phyloP scores from a whole-genome alignment of 208 protist species.

The Blastocrithidia nonstop region DNA sequence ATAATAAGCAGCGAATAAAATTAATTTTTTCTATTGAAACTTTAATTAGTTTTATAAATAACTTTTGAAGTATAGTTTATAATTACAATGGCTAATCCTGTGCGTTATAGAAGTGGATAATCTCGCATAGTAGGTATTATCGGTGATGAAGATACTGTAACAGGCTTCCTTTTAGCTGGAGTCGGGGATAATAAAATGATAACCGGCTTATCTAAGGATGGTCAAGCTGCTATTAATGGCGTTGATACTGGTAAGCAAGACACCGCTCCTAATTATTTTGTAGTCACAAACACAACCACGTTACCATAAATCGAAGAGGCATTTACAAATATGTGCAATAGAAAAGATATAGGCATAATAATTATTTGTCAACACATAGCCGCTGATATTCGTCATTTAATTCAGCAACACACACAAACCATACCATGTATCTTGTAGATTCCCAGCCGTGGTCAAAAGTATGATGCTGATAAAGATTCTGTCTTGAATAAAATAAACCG shows the following conservation, averaged over 20 bases:
- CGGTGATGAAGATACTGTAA: slow-evolving; percentile 93
- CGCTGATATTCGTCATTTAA: slow-evolving; percentile 88
- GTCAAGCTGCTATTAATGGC: slow-evolving; percentile 2
- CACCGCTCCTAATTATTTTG: slow-evolving; percentile 77
- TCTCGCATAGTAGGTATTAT: slow-evolving; percentile 77
- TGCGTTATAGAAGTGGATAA: slow-evolving; percentile 62
- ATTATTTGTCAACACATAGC: slow-evolving; percentile 95
- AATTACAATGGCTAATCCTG: too few relatives aligned
- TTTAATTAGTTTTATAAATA: not conserved
- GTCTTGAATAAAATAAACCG: slow-evolving; percentile 85
- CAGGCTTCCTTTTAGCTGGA: slow-evolving; percentile 93
- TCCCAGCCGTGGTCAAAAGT: slow-evolving; percentile 91
- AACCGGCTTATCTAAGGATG: slow-evolving; percentile 11
- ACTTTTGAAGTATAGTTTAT: not conserved
- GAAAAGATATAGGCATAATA: slow-evolving; percentile 88
- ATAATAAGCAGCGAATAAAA: slow-evolving; percentile 1
- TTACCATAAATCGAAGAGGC: slow-evolving; percentile 85
- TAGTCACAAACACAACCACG: slow-evolving; percentile 82
- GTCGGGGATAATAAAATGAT: slow-evolving; percentile 83
- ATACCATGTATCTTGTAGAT: slow-evolving; percentile 94
- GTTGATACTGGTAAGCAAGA: slow-evolving; percentile 3
- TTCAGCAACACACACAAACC: slow-evolving; percentile 81
- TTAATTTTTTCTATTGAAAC: slow-evolving; percentile 1
- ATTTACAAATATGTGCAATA: slow-evolving; percentile 77
- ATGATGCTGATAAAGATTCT: slow-evolving; percentile 92